These are phyloP conservation scores for Fragilaria radians DNA, from an alignment of 108 stramenopile species.

Conservation along the genomic window DNA sequence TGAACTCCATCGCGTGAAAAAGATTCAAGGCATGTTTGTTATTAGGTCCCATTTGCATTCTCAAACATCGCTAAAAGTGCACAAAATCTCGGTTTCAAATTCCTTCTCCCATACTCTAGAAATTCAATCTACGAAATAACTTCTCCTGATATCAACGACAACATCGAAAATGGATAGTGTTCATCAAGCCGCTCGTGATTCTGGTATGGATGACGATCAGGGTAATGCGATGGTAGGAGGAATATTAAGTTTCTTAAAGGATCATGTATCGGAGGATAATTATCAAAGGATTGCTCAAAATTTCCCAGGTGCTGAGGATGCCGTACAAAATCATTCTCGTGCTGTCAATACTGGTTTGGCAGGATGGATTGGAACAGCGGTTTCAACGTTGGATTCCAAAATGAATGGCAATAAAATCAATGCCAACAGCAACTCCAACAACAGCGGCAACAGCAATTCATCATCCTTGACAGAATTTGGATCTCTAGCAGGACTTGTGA, in stretches of 20 bases:
- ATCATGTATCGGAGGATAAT: not conserved
- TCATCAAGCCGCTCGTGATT: slow-evolving; percentile 1
- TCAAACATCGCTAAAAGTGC: too few species aligned
- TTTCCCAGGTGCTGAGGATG: slow-evolving; percentile 5
- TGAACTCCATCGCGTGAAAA: too few species aligned
- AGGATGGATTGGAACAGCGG: not conserved
- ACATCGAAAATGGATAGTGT: slow-evolving; percentile 11
- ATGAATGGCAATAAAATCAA: too few species aligned
- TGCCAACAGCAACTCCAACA: too few species aligned
- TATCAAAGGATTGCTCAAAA: slow-evolving; percentile 3
- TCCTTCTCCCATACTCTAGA: too few species aligned
- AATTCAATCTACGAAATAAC: too few species aligned
- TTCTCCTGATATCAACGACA: not conserved
- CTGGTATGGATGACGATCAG: slow-evolving; percentile 6
- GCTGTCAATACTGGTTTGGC: not conserved
- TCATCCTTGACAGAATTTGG: too few species aligned
- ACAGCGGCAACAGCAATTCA: not conserved
- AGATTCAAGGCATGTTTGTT: too few species aligned
- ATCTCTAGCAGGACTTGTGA: slow-evolving; percentile 3
- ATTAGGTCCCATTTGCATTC: too few species aligned
- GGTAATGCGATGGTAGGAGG: slow-evolving; percentile 9
- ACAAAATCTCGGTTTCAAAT: too few species aligned
- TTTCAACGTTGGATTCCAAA: not conserved
- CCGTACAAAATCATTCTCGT: slow-evolving; percentile 1
- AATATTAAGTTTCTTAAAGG: slow-evolving; percentile 6